Evolutionary conservation across 1,139 yeast species (phyloP).

Genomic region (Zygosaccharomyces pseudobailii): DNA sequence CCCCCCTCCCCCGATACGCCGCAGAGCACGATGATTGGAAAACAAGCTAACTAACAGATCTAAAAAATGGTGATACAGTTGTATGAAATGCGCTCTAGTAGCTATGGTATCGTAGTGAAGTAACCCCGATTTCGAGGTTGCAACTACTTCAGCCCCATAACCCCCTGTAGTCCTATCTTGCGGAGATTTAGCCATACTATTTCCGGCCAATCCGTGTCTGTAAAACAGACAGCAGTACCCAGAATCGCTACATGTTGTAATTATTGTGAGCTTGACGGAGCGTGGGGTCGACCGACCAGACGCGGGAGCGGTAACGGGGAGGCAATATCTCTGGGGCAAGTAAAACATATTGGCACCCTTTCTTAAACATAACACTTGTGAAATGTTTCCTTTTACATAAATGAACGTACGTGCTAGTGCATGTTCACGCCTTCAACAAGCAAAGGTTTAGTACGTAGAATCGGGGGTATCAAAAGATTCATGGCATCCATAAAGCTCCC

Average conservation of each 20-base stretch:
- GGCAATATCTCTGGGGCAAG: background rate
- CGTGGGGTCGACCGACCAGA: background rate
- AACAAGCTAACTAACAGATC: too few species aligned
- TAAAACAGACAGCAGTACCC: background rate
- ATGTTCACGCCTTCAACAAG: background rate
- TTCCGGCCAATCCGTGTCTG: background rate
- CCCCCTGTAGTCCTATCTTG: background rate
- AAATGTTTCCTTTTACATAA: background rate
- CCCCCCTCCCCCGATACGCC: too few species aligned
- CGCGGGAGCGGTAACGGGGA: background rate
- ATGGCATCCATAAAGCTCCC: constrained; percentile 10
- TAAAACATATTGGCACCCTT: background rate
- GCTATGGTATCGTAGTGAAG: too few species aligned
- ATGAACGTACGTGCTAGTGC: background rate
- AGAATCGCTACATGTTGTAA: background rate
- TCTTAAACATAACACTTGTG: background rate
- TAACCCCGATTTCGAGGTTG: too few species aligned
- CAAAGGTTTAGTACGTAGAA: background rate
- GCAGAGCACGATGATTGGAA: too few species aligned
- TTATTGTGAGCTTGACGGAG: background rate
- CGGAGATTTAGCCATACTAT: background rate
- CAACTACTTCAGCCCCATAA: too few species aligned
- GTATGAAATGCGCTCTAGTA: too few species aligned
- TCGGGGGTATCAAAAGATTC: background rate
- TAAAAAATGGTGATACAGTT: too few species aligned